Percentiles rank a stretch among this genome's conserved stretches.
phyloP scores from a whole-genome alignment of 2,329 filamentous ascomycete genomes.

The Trichoderma harzianum region DNA sequence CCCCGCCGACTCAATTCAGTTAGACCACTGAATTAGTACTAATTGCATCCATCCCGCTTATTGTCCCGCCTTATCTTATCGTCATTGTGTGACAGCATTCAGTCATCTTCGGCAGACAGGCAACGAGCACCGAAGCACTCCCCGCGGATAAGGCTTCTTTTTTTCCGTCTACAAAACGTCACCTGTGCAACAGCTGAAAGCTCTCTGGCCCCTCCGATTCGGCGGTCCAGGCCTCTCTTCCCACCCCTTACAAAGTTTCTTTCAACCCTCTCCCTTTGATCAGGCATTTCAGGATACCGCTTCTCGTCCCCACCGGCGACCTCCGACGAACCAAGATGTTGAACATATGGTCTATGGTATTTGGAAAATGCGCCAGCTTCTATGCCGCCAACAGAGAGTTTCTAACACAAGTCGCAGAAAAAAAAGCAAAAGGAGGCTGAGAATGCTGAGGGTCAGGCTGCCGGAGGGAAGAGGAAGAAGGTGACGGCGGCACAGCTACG shows the following conservation, averaged over 20 bases:
- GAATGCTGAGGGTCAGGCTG: slow-evolving; percentile 68
- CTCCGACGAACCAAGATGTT: slow-evolving; percentile 65
- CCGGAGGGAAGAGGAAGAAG: slow-evolving; percentile 91
- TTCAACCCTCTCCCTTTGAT: neutral
- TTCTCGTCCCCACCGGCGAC: neutral
- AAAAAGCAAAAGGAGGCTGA: slow-evolving; percentile 96
- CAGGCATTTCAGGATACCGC: neutral
- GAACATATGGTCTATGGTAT: slow-evolving; percentile 99
- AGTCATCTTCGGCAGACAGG: slow-evolving; percentile 4
- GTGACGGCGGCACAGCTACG: slow-evolving; percentile 93
- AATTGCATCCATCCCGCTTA: neutral
- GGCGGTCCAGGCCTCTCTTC: neutral
- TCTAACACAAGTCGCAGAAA: slow-evolving; percentile 55
- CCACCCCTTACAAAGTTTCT: neutral
- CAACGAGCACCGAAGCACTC: slow-evolving; percentile 11
- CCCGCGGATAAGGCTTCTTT: slow-evolving; percentile 12
- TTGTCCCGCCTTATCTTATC: slow-evolving; percentile 16
- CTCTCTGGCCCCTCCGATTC: neutral
- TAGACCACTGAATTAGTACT: neutral
- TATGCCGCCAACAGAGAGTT: neutral
- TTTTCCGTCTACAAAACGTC: neutral
- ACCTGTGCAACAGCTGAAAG: neutral
- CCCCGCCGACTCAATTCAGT: neutral
- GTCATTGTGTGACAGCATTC: slow-evolving; percentile 18
- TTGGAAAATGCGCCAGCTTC: slow-evolving; percentile 24